These are phyloP conservation scores for Histomonas meleagridis DNA, from an alignment of 208 protist genomes.

Conservation along the genomic window DNA sequence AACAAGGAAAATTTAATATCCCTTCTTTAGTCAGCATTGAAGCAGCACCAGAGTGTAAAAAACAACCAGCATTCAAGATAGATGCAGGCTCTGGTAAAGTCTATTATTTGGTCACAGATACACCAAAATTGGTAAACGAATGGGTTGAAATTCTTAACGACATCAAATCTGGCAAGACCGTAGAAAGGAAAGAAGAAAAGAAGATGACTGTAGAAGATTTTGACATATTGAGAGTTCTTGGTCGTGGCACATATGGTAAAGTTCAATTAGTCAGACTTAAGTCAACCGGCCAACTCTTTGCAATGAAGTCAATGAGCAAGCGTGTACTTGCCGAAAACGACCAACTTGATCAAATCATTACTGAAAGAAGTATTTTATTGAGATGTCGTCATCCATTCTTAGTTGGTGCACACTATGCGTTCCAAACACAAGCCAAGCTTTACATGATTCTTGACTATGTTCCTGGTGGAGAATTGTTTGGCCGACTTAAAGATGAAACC, in stretches of 20 bases:
- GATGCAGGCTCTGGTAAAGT: neutral
- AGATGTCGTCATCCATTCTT: conserved; percentile 44
- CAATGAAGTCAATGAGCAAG: conserved; percentile 10
- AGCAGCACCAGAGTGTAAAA: neutral
- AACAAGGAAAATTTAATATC: neutral
- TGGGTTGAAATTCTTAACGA: neutral
- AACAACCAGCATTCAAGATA: neutral
- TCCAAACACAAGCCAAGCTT: conserved; percentile 51
- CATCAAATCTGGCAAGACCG: neutral
- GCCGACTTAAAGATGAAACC: conserved; percentile 45
- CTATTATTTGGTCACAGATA: neutral
- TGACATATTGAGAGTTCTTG: neutral
- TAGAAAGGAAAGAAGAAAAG: neutral
- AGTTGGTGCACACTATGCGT: conserved; percentile 45
- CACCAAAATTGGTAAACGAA: neutral
- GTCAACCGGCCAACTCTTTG: neutral
- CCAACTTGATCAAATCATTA: conserved; percentile 7
- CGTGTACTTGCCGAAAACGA: neutral
- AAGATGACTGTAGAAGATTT: neutral
- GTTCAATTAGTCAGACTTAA: neutral
- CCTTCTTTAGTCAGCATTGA: too few relatives aligned
- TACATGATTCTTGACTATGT: conserved; percentile 57
- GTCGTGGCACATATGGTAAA: neutral
- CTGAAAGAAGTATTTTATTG: neutral
- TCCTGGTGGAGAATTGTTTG: conserved; percentile 56